A percentile compares a stretch with the other conserved stretches of the same genome.
Evolutionary conservation across 176 grass and related monocot genomes (phyloP).

Genomic region (Triticum turgidum): DNA sequence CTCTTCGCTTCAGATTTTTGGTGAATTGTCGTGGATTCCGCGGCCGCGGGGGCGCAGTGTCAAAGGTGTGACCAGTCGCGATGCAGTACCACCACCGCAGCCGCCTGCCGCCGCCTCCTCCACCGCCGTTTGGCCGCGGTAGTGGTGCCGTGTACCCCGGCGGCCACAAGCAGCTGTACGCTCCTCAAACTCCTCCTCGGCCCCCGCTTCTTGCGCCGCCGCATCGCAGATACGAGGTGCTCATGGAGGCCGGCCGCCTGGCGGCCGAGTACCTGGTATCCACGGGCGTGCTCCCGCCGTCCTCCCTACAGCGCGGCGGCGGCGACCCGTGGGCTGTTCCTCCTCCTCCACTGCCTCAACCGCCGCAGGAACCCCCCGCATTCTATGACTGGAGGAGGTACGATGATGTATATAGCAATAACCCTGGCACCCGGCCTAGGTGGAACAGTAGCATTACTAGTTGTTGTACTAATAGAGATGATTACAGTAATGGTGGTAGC

Average conservation of each 20-base stretch:
- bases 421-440: slow-evolving; percentile 29
- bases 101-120: slow-evolving; percentile 26
- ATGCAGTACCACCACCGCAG: slow-evolving; percentile 53
- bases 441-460: slow-evolving; percentile 11
- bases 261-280: slow-evolving; percentile 86
- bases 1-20: slow-evolving; percentile 36
- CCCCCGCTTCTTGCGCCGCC: slow-evolving; percentile 2
- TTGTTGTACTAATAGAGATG: slow-evolving; percentile 31
- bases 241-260: slow-evolving; percentile 95
- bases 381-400: slow-evolving; percentile 53
- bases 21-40: slow-evolving; percentile 38
- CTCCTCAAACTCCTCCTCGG: background rate
- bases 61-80: slow-evolving; percentile 23
- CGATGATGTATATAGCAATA: slow-evolving; percentile 58
- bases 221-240: slow-evolving; percentile 60
- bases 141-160: slow-evolving; percentile 21
- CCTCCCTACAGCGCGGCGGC: slow-evolving; percentile 43
- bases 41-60: background rate
- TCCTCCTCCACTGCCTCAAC: slow-evolving; percentile 16
- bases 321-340: slow-evolving; percentile 21
- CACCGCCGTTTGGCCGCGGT: slow-evolving; percentile 38
- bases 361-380: slow-evolving; percentile 16
- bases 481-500: slow-evolving; percentile 38
- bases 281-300: slow-evolving; percentile 71
- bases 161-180: slow-evolving; percentile 34